Base-by-base conservation (phyloP, 2,329 filamentous ascomycete genomes). In the Celoporthe dispersa region DNA sequence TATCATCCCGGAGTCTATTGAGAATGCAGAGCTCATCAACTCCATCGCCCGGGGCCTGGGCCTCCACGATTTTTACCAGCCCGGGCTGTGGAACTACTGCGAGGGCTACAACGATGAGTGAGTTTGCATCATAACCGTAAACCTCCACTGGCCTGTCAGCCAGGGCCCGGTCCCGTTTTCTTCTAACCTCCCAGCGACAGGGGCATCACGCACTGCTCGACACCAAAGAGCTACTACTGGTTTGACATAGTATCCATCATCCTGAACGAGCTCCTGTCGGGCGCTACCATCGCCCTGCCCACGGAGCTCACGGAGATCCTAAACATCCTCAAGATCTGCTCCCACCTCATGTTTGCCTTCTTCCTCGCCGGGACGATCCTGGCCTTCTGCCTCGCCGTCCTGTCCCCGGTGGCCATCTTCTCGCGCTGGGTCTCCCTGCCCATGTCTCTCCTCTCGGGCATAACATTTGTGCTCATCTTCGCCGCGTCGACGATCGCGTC, bases 31-130 rank as follows among this genome's bases (percentile, higher is more conserved):
- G 33, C 85, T 97, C 61, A 91, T 97, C 80, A 97, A 97, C 83
- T 94, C 90, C 61, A 94, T 97, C 74, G 94, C 94, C 4, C 90
- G 93, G 66, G 93, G 91, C 31, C 84, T 98, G 67, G 95, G 94
- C 39, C 85, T 98, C 64, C 94, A 97, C 79, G 95, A 98, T 80
- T 98, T 97, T 81, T 98, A 98, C 80, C 92, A 94, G 76, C 92
- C 97, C 37, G 94, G 94, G 7, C 82, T 98, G 55, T 98, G 95
- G 95, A 91, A 90, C 71, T 97, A 92, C 79, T 98, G 95, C 80
- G 93, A 97, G 79, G 94, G 94, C 28, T 97, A 94, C 80, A 84
- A 88, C 68, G 85, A 87, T 75, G 84, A 91, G 80, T 87, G 78
- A 68, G 84, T 78, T 11, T 48, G 16, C 39, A 19, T 0, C 51